Base-by-base conservation (phyloP, 371 early-diverging fungal species). In the Circinella minor region DNA sequence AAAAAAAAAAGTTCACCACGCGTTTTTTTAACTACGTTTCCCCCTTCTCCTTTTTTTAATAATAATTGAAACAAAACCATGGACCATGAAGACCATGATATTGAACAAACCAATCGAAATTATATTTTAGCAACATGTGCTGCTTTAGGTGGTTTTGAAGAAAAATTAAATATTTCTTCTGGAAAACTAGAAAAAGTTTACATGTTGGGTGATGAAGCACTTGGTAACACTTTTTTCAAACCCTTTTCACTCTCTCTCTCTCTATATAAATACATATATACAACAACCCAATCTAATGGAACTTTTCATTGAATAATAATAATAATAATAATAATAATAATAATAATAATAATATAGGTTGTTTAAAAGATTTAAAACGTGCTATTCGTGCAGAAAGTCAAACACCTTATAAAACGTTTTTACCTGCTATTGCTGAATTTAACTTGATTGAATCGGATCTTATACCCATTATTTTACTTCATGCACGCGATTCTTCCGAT, bases 101-200 rank as follows among this genome's bases (percentile, higher is more conserved):
- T 69, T 10, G 55, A 70, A 37, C 70, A 65, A 34, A 57, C 57
- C 57, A 57, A 65, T 18, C 63, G 68, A 1, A 55, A 74, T 38
- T 74, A 87, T 55, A 78, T 94, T 39, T 79, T 95, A 10, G 91
- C 92, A 20, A 89, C 93, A 17, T 94, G 94, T 75, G 79, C 91
- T 20, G 94, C 96, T 4, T 83, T 95, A 20, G 96, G 96, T 57
- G 93, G 93, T 55, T 81, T 86, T 54, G 92, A 92, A 77, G 90
- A 90, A 43, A 39, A 70, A 4, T 27, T 27, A 27, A 80, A 78
- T 8, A 65, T 66, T 4, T 72, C 75, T 18, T 75, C 80, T 65
- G 79, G 83, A 15, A 74, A 74, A 14, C 60, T 78, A 14, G 47
- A 68, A 4, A 85, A 85, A 76, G 79, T 80, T 39, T 96, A 95